Evolutionary conservation across 2,329 filamentous ascomycete genomes (phyloP).

Genomic region (Cryphonectria naterciae): DNA sequence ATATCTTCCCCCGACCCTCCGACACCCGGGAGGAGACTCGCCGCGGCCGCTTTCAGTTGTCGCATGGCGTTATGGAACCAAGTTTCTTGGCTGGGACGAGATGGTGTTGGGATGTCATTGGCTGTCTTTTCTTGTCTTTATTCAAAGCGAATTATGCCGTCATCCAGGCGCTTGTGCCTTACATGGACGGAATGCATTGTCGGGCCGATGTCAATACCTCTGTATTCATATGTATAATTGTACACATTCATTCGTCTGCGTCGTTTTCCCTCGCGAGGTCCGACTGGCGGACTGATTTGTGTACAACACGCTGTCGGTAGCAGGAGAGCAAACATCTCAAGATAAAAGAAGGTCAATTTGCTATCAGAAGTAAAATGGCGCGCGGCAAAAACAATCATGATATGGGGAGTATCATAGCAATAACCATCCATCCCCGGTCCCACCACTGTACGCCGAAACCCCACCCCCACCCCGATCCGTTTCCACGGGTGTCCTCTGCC

Average conservation of each 20-base stretch:
- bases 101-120: not conserved
- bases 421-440: slow-evolving; percentile 4
- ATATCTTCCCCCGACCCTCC: not conserved
- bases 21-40: too few species aligned
- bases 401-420: slow-evolving; percentile 3
- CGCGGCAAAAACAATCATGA: slow-evolving; percentile 8
- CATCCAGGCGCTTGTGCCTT: not conserved
- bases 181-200: not conserved
- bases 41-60: not conserved
- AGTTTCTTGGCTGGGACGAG: not conserved
- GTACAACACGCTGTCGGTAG: not conserved
- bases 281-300: not conserved
- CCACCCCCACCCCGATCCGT: not conserved
- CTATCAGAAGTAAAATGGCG: not conserved
- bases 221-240: not conserved
- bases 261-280: not conserved
- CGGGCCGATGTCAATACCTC: not conserved
- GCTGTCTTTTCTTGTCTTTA: not conserved
- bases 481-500: not conserved
- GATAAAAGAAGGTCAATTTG: not conserved
- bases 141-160: not conserved
- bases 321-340: not conserved
- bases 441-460: slow-evolving; percentile 1
- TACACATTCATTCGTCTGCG: not conserved
- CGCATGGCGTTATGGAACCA: not conserved